Evolutionary conservation across 1,284 basidiomycete species (phyloP), one percentile per base, ranked within the genome.

Genomic region (Ganoderma lingzhi): DNA sequence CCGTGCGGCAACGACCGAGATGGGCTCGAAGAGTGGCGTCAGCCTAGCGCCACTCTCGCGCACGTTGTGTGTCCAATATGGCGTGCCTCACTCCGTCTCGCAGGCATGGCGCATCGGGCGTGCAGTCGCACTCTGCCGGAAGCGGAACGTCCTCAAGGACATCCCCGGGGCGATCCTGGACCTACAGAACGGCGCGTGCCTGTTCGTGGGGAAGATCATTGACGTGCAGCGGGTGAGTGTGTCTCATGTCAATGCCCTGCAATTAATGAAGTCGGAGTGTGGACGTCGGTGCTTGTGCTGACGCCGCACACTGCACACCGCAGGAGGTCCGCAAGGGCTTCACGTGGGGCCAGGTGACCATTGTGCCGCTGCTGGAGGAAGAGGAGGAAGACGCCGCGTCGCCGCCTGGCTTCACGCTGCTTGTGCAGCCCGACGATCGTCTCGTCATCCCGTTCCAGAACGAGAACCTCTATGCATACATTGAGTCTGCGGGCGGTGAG

Each of bases 91-190:
- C 53, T 85, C 83, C 28, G 81, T 86, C 35, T 88, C 86, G 44
- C 85, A 87, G 74, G 83, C 84, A 0, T 88, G 87, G 87, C 79
- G 87, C 32, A 82, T 88, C 39, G 87, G 88, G 10, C 81, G 85
- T 37, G 78, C 78, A 15, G 74, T 80, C 48, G 77, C 78, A 0
- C 70, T 76, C 0, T 78, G 76, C 68, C 71, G 76, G 58, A 74
- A 75, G 64, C 69, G 64, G 23, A 79, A 78, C 62, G 80, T 84
- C 56, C 80, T 87, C 61, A 82, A 84, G 68, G 77, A 80, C 42
- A 83, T 90, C 3, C 84, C 87, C 0, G 77, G 83, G 6, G 82
- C 84, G 23, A 82, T 90, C 55, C 82, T 88, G 17, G 82, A 83
- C 17, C 73, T 84, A 6, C 82, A 85, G 66, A 85, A 86, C 30